A percentile compares a stretch with the other conserved stretches of the same genome.
These are phyloP conservation scores for Pelargonium cotyledonis DNA, from an alignment of 441 rosid genomes.

Conservation along the genomic window DNA sequence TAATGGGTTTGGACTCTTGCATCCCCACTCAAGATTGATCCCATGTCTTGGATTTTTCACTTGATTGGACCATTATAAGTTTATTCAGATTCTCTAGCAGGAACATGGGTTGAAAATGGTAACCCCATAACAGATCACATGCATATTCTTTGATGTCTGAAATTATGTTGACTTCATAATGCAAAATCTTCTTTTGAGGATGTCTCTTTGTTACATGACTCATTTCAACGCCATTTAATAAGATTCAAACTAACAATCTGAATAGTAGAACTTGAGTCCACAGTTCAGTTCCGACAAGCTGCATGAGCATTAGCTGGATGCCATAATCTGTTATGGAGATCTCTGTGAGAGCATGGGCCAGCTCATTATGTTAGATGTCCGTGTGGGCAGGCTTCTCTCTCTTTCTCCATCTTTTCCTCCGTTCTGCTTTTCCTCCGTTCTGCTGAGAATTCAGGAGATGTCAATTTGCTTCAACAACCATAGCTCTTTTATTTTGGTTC, in stretches of 20 bases:
- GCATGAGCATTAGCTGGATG: background rate
- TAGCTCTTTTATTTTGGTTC: too few relatives aligned
- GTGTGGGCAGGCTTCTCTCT: constrained; percentile 3
- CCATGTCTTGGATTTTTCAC: background rate
- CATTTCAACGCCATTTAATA: background rate
- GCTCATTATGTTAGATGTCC: background rate
- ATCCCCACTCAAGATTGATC: background rate
- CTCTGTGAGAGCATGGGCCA: constrained; percentile 2
- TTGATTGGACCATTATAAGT: background rate
- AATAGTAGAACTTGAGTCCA: too few relatives aligned
- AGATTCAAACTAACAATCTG: background rate
- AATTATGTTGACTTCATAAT: background rate
- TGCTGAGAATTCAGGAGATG: background rate
- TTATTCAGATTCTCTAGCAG: background rate
- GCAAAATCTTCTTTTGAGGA: background rate
- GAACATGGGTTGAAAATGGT: constrained; percentile 2
- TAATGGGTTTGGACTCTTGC: constrained; percentile 6
- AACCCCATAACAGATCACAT: background rate
- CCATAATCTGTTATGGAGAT: constrained; percentile 2
- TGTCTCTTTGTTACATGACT: too few relatives aligned
- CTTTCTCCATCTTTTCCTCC: background rate
- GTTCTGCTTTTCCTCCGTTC: background rate
- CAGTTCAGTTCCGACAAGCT: background rate
- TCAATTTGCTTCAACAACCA: background rate
- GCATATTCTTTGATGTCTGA: background rate